Conservation (phyloP, 345 rosid species). For the Acer yangbiense region DNA sequence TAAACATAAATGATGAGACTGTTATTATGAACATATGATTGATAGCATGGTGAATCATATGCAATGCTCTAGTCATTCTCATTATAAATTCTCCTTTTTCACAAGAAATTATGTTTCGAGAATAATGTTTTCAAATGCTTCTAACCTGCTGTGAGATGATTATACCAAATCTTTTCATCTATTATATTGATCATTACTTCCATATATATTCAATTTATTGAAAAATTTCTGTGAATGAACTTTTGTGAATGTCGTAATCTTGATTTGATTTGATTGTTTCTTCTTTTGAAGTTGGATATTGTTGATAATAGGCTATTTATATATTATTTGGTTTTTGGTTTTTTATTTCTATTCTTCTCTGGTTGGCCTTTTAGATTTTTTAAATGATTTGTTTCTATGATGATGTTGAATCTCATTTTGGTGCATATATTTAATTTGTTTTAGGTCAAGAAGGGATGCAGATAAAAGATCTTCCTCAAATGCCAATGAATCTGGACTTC, state of each 20-base stretch:
- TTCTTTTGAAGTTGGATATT: neutral
- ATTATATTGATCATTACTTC: neutral
- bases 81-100: neutral
- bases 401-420: slow-evolving; percentile 2
- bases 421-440: slow-evolving; percentile 3
- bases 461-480: slow-evolving; percentile 36
- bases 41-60: neutral
- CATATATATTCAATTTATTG: neutral
- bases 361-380: slow-evolving; percentile 10
- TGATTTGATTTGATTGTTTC: neutral
- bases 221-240: neutral
- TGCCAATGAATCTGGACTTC: slow-evolving; percentile 45
- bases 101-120: neutral
- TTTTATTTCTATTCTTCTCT: neutral
- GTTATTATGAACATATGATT: neutral
- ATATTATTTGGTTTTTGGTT: neutral
- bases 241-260: neutral
- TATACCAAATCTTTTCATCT: neutral
- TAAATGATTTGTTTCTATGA: neutral
- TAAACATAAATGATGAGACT: slow-evolving; percentile 3
- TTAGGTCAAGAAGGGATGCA: slow-evolving; percentile 48
- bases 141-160: neutral
- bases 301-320: neutral
- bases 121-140: neutral
- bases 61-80: neutral